Evolutionary conservation across 2,329 filamentous ascomycete species (phyloP).

Genomic region (Penicillium aurantiogriseum): DNA sequence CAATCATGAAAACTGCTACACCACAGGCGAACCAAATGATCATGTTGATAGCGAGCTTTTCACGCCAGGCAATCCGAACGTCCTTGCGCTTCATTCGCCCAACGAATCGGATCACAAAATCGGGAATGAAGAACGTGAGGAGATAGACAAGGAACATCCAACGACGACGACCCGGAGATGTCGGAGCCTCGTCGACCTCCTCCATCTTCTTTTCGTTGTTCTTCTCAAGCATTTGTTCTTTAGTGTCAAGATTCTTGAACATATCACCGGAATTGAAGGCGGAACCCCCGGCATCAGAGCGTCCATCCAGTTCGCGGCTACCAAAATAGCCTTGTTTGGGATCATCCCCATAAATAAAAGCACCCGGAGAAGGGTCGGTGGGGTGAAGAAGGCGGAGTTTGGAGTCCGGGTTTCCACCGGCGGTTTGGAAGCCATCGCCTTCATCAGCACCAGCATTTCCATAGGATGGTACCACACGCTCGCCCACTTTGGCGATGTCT

Average conservation of each 20-base stretch:
- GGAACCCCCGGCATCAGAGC: conserved; percentile 90
- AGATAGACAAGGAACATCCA: conserved; percentile 84
- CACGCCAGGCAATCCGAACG: conserved; percentile 87
- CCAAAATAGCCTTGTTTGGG: conserved; percentile 80
- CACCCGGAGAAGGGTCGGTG: conserved; percentile 52
- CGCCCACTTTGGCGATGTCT: conserved; percentile 74
- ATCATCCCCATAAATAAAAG: conserved; percentile 68
- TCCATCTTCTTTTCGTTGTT: conserved; percentile 86
- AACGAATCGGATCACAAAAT: conserved; percentile 72
- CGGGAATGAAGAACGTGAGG: conserved; percentile 84
- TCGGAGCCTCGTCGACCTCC: conserved; percentile 80
- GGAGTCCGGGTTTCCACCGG: conserved; percentile 48
- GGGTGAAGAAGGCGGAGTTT: conserved; percentile 56
- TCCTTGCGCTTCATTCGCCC: conserved; percentile 91
- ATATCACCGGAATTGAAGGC: conserved; percentile 90
- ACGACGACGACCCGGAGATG: conserved; percentile 77
- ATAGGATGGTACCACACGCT: conserved; percentile 58
- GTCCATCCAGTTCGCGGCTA: conserved; percentile 72
- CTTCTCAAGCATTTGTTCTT: conserved; percentile 92
- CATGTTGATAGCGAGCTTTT: conserved; percentile 97
- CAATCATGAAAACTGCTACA: conserved; percentile 81
- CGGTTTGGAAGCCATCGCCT: conserved; percentile 59
- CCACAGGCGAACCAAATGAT: conserved; percentile 88
- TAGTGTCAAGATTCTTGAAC: conserved; percentile 95
- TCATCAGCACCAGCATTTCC: conserved; percentile 57